phyloP scores from a whole-genome alignment of 2,329 filamentous ascomycete species.

The Cladosporium sp. region DNA sequence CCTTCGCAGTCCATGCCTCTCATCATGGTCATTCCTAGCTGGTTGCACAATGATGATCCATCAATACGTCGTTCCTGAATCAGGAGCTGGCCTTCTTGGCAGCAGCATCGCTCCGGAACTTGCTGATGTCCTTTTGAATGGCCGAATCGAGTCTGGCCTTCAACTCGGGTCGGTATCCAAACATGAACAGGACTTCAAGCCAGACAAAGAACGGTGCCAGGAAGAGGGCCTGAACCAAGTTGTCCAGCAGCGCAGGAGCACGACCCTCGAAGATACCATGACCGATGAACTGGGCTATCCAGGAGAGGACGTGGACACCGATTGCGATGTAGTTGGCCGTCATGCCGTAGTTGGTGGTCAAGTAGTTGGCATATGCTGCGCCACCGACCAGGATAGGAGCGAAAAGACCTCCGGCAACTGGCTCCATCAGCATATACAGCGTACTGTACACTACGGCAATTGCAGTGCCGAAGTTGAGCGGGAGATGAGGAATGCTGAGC shows the following conservation, averaged over 20 bases:
- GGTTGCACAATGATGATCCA: neutral
- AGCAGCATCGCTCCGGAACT: constrained; percentile 60
- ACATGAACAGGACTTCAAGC: constrained; percentile 85
- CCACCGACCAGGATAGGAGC: constrained; percentile 71
- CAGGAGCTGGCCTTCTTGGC: constrained; percentile 28
- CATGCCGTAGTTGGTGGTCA: constrained; percentile 60
- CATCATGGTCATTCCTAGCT: neutral
- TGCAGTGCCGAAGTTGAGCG: constrained; percentile 57
- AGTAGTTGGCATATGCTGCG: constrained; percentile 71
- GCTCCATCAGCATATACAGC: constrained; percentile 88
- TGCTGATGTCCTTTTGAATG: constrained; percentile 71
- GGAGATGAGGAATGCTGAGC: constrained; percentile 54
- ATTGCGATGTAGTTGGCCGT: constrained; percentile 63
- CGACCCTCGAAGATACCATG: constrained; percentile 86
- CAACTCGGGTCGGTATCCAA: constrained; percentile 86
- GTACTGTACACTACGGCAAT: constrained; percentile 62
- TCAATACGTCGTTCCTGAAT: neutral
- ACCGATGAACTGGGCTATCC: constrained; percentile 87
- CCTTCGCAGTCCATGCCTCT: neutral
- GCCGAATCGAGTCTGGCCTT: constrained; percentile 74
- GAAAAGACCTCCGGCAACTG: constrained; percentile 77
- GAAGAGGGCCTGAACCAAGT: constrained; percentile 85
- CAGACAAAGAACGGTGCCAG: constrained; percentile 95
- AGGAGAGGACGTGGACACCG: constrained; percentile 67
- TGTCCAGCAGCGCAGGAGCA: constrained; percentile 85